phyloP scores from a whole-genome alignment of 164 flowering plant species.

The Tetracentron sinense region DNA sequence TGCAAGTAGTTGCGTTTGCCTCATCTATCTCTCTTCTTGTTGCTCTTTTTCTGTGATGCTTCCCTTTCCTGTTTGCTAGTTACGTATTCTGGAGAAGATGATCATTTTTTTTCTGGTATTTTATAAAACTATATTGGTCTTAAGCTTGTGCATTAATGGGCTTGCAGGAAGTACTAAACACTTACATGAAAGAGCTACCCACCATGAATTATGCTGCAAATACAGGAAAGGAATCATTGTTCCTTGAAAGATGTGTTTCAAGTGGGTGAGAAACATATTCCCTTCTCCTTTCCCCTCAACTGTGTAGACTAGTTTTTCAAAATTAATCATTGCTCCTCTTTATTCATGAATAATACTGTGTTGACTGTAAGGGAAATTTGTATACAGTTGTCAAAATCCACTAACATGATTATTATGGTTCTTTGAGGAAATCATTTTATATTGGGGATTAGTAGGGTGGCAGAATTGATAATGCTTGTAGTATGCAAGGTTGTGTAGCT shows the following conservation, averaged over 20 bases:
- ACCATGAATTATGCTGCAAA: conserved; percentile 86
- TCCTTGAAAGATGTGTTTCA: conserved; percentile 79
- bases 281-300: neutral
- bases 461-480: neutral
- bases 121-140: neutral
- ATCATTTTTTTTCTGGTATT: neutral
- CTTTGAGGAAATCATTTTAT: neutral
- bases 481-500: neutral
- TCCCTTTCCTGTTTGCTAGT: too few relatives aligned
- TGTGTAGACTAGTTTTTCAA: neutral
- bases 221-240: conserved; percentile 78
- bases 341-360: neutral
- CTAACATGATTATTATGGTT: neutral
- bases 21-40: too few relatives aligned
- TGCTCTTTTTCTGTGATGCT: too few relatives aligned
- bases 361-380: neutral
- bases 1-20: too few relatives aligned
- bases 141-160: conserved; percentile 5
- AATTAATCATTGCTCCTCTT: too few relatives aligned
- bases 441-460: neutral
- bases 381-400: neutral
- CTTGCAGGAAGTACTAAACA: conserved; percentile 55
- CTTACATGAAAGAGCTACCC: conserved; percentile 72
- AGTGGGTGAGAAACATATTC: conserved; percentile 49
- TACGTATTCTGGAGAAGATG: neutral